A percentile compares a stretch with the other conserved stretches of the same genome.
Conservation (phyloP, 345 rosid genomes). For the Adansonia digitata region DNA sequence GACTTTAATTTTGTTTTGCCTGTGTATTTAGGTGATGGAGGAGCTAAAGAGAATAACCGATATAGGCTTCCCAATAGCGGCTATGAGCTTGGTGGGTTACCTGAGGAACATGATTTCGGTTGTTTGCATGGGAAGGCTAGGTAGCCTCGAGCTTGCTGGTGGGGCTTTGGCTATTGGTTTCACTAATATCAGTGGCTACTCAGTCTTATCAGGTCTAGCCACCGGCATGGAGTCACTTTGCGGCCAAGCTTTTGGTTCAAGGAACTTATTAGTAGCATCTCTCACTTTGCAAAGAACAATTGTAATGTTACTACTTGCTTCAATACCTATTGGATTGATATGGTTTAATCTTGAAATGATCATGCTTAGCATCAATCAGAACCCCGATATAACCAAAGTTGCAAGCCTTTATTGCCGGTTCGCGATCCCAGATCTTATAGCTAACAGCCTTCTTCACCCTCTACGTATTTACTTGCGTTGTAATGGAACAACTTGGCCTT, state of each 20-base stretch:
- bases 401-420: slow-evolving; percentile 67
- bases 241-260: slow-evolving; percentile 83
- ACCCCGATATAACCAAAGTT: slow-evolving; percentile 52
- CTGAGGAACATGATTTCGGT: slow-evolving; percentile 69
- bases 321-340: slow-evolving; percentile 54
- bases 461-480: slow-evolving; percentile 77
- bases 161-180: slow-evolving; percentile 90
- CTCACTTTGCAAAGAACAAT: slow-evolving; percentile 58
- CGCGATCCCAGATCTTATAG: slow-evolving; percentile 72
- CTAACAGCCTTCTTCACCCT: slow-evolving; percentile 76
- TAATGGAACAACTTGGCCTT: slow-evolving; percentile 80
- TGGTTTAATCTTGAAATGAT: slow-evolving; percentile 71
- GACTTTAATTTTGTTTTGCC: background rate
- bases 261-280: slow-evolving; percentile 42
- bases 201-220: slow-evolving; percentile 82
- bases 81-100: slow-evolving; percentile 66
- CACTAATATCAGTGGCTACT: slow-evolving; percentile 91
- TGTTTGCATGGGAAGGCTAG: slow-evolving; percentile 80
- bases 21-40: slow-evolving; percentile 45
- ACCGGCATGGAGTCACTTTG: slow-evolving; percentile 91
- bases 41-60: slow-evolving; percentile 60
- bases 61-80: slow-evolving; percentile 70
- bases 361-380: slow-evolving; percentile 61
- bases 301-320: slow-evolving; percentile 51
- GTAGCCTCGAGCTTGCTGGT: slow-evolving; percentile 86